These are phyloP conservation scores for Diplocarpon mali DNA, from an alignment of 2,329 filamentous ascomycete genomes.

Conservation along the genomic window DNA sequence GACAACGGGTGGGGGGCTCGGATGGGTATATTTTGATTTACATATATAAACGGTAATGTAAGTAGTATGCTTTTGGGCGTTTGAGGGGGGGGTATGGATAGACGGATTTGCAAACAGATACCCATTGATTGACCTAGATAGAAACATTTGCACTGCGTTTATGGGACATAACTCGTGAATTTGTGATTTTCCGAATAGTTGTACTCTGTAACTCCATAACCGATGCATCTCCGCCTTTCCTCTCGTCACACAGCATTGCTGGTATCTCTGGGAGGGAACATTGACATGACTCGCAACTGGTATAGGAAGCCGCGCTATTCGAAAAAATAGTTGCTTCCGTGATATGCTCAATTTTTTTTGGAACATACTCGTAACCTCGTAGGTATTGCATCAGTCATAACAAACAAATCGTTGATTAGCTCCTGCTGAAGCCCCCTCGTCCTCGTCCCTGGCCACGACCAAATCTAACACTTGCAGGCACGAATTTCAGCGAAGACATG, in stretches of 20 bases:
- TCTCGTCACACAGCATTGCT: too few species aligned
- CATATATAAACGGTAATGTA: slow-evolving; percentile 7
- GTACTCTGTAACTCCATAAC: too few species aligned
- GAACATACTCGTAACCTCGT: not conserved
- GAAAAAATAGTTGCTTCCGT: too few species aligned
- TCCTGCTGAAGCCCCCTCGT: slow-evolving; percentile 24
- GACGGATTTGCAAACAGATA: slow-evolving; percentile 22
- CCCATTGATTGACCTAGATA: slow-evolving; percentile 18
- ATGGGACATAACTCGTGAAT: not conserved
- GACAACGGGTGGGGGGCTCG: slow-evolving; percentile 67
- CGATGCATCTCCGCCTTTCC: too few species aligned
- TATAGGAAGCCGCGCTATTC: too few species aligned
- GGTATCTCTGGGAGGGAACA: too few species aligned
- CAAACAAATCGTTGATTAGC: slow-evolving; percentile 8
- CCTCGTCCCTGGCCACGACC: slow-evolving; percentile 27
- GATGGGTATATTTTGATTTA: slow-evolving; percentile 48
- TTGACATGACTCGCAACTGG: too few species aligned
- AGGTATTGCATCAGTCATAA: slow-evolving; percentile 4
- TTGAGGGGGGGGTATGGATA: slow-evolving; percentile 6
- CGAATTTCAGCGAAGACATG: slow-evolving; percentile 62
- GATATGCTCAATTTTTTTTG: too few species aligned
- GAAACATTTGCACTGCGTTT: not conserved
- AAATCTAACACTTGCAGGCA: slow-evolving; percentile 57
- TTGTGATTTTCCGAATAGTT: not conserved
- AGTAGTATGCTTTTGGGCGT: slow-evolving; percentile 14